Conservation (phyloP, 805 yeast species). For the Suhomyces vadensis region DNA sequence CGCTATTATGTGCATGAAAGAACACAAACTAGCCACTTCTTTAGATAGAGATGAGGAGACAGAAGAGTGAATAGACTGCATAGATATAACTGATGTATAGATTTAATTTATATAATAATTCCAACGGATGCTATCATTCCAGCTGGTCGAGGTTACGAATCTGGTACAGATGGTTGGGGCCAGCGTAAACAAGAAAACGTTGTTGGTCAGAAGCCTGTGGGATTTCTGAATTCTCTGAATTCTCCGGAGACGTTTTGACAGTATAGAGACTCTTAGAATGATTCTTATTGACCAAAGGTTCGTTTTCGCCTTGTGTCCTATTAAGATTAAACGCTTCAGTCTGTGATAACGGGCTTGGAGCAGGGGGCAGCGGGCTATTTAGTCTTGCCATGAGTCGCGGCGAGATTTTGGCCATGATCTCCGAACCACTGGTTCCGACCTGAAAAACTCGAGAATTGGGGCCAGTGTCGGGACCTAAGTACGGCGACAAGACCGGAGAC, state of each 20-base stretch:
- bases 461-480: constrained; percentile 21
- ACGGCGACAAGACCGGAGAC: constrained; percentile 50
- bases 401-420: constrained; percentile 12
- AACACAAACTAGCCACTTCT: constrained; percentile 56
- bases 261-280: constrained; percentile 14
- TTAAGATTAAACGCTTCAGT: neutral
- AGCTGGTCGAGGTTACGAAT: constrained; percentile 13
- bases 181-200: constrained; percentile 18
- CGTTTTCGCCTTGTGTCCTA: constrained; percentile 9
- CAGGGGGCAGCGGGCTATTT: neutral
- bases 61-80: neutral
- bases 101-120: neutral
- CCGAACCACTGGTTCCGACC: constrained; percentile 17
- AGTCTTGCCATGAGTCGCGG: constrained; percentile 11
- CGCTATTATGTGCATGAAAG: constrained; percentile 51
- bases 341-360: neutral
- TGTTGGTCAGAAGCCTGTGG: no score
- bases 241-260: neutral
- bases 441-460: constrained; percentile 3
- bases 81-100: neutral
- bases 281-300: constrained; percentile 9
- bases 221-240: neutral
- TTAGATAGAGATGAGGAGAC: constrained; percentile 41
- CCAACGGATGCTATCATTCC: neutral
- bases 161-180: constrained; percentile 22